phyloP scores from a whole-genome alignment of 139 green algal species.

The Chlorella sp. region DNA sequence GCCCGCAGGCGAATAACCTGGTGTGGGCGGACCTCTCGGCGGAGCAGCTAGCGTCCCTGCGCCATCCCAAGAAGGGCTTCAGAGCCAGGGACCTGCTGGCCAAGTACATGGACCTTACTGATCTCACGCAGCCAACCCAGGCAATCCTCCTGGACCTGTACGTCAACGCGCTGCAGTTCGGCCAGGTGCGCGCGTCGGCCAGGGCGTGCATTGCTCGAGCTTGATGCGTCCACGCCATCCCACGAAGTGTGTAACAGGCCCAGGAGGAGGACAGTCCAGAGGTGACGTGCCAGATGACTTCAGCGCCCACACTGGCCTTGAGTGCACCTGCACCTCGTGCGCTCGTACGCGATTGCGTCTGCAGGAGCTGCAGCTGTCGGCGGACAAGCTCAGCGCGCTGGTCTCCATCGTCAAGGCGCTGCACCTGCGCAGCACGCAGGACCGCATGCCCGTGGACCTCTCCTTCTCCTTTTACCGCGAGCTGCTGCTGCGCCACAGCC shows the following conservation, averaged over 20 bases:
- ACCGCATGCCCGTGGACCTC: slow-evolving; percentile 37
- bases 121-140: slow-evolving; percentile 12
- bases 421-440: slow-evolving; percentile 22
- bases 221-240: no score
- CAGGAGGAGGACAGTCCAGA: no score
- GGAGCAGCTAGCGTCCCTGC: slow-evolving; percentile 25
- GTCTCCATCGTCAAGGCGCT: slow-evolving; percentile 54
- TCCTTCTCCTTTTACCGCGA: slow-evolving; percentile 49
- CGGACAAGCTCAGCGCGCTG: slow-evolving; percentile 52
- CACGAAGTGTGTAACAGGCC: no score
- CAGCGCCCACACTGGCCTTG: no score
- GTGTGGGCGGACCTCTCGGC: slow-evolving; percentile 31
- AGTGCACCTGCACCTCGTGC: no score
- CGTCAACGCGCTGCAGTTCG: slow-evolving; percentile 25
- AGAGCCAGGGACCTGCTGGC: slow-evolving; percentile 25
- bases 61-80: slow-evolving; percentile 26
- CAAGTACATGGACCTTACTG: slow-evolving; percentile 16
- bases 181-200: slow-evolving; percentile 11
- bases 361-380: slow-evolving; percentile 20
- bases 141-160: slow-evolving; percentile 36
- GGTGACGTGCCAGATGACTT: no score
- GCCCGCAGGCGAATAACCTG: slow-evolving; percentile 18
- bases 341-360: no score
- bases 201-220: neutral
- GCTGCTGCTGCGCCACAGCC: slow-evolving; percentile 40